These are phyloP conservation scores for Madurella mycetomatis DNA, from an alignment of 2,329 filamentous ascomycete genomes.

Conservation along the genomic window DNA sequence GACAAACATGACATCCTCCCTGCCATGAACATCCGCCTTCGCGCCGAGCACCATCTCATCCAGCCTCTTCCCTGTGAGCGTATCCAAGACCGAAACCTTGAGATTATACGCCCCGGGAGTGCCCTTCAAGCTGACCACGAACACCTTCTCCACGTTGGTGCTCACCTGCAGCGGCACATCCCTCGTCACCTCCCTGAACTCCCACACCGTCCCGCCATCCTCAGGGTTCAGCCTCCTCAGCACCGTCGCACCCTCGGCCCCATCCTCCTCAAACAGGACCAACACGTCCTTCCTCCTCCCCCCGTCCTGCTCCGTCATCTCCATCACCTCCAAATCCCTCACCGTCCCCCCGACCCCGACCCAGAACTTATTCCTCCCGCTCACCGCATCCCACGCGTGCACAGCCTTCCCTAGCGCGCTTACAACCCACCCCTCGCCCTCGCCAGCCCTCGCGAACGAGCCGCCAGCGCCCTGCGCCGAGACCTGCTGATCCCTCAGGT, in stretches of 20 bases:
- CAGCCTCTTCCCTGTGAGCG: conserved; percentile 64
- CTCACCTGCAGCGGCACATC: conserved; percentile 72
- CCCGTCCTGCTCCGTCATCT: conserved; percentile 54
- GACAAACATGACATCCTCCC: conserved; percentile 66
- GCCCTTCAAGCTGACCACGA: conserved; percentile 72
- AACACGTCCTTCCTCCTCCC: conserved; percentile 63
- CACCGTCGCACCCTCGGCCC: conserved; percentile 40
- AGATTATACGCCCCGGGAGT: conserved; percentile 67
- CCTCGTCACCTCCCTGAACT: conserved; percentile 62
- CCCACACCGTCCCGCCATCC: conserved; percentile 74
- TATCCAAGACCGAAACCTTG: conserved; percentile 70
- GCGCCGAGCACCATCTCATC: conserved; percentile 69
- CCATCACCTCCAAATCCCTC: conserved; percentile 72
- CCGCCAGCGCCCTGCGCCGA: conserved; percentile 32
- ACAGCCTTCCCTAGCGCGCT: conserved; percentile 68
- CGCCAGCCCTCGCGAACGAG: conserved; percentile 61
- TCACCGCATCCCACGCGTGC: conserved; percentile 76
- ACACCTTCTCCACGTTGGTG: conserved; percentile 65
- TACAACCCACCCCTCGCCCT: conserved; percentile 72
- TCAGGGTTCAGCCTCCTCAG: conserved; percentile 69
- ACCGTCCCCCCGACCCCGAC: conserved; percentile 54
- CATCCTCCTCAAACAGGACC: conserved; percentile 59
- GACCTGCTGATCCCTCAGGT: conserved; percentile 37
- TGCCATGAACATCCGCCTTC: conserved; percentile 65
- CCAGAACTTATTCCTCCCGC: conserved; percentile 75